Percentiles rank a stretch among this genome's conserved stretches.
Evolutionary conservation across 805 yeast species (phyloP).

Genomic region (Kazachstania viticola): DNA sequence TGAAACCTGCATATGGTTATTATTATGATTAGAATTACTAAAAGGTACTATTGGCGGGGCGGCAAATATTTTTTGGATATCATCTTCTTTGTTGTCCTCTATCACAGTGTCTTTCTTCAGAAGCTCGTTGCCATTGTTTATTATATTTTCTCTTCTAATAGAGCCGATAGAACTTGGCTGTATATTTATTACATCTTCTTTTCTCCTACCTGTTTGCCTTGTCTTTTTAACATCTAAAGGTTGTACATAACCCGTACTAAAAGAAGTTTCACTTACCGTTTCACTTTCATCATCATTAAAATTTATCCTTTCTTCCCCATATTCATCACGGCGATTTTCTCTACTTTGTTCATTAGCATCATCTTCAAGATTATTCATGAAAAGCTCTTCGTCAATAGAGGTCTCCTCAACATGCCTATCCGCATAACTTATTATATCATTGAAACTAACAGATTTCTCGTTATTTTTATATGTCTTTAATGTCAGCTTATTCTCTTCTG

Average conservation of each 20-base stretch:
- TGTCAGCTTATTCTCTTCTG: constrained; percentile 1
- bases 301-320: constrained; percentile 28
- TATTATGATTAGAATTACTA: constrained; percentile 4
- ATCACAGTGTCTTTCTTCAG: neutral
- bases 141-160: neutral
- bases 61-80: constrained; percentile 16
- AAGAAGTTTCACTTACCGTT: constrained; percentile 26
- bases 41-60: constrained; percentile 25
- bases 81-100: neutral
- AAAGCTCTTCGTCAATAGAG: constrained; percentile 9
- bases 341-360: constrained; percentile 9
- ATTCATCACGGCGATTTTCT: constrained; percentile 23
- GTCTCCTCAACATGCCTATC: constrained; percentile 19
- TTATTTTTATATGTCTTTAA: constrained; percentile 10
- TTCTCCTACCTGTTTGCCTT: neutral
- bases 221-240: constrained; percentile 20
- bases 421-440: constrained; percentile 25
- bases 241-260: constrained; percentile 18
- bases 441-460: constrained; percentile 26
- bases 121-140: neutral
- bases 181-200: constrained; percentile 5
- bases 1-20: constrained; percentile 19
- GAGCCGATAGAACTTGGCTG: neutral
- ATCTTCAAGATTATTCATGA: constrained; percentile 12
- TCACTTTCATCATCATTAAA: constrained; percentile 21